Base-by-base conservation (phyloP, 1,284 basidiomycete genomes). In the Crocinoboletus sp. region DNA sequence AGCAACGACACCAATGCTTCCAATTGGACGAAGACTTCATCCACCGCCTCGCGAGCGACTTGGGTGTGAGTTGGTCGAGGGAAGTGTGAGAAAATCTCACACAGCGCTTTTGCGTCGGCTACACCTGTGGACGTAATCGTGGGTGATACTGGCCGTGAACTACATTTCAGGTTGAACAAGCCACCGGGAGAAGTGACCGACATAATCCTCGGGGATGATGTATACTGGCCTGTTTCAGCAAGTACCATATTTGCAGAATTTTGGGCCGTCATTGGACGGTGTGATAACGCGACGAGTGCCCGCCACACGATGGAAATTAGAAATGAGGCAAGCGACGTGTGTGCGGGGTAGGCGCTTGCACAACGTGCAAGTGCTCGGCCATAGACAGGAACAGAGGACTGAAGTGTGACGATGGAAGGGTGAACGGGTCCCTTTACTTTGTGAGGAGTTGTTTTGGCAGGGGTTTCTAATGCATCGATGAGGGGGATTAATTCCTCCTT, bases 261-360 rank as follows among this genome's bases (percentile, higher is more conserved):
- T 12, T 61, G 60, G 0, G 74, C 46, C 4, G 66, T 53, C 7
- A 61, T 50, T 6, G 74, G 71, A 22, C 86, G 76, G 61, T 84
- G 73, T 12, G 82, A 72, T 17, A 89, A 60, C 12, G 84, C 81
- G 22, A 89, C 77, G 40, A 89, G 70, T 4, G 76, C 78, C 11
- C 75, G 76, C 87, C 87, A 89, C 2, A 85, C 66, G 2, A 85
- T 60, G 7, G 78, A 80, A 55, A 89, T 87, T 49, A 85, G 70
- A 48, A 87, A 74, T 2, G 80, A 76, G 0, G 84, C 84, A 17
- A 89, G 69, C 1, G 71, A 64, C 13, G 74, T 67, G 52, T 89
- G 80, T 0, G 80, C 73, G 4, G 72, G 60, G 11, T 69, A 59
- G 6, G 76, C 73, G 4, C 69, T 64, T 6, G 77, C 76, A 58